These are phyloP conservation scores for Helotiales sp. DNA, from an alignment of 2,329 filamentous ascomycete species.

Conservation along the genomic window DNA sequence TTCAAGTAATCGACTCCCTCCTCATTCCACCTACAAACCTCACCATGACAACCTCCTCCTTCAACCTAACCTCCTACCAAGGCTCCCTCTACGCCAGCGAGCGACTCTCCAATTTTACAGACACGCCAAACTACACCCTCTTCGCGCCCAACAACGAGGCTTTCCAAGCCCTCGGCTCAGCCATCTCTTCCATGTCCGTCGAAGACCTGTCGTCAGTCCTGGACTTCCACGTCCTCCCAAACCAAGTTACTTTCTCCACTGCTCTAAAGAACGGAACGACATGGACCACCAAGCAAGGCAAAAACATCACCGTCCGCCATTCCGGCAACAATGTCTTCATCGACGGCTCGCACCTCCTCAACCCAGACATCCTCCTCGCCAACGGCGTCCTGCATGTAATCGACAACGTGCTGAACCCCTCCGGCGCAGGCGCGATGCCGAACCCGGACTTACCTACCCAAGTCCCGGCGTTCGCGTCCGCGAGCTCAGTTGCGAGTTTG, in stretches of 20 bases:
- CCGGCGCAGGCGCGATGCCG: constrained; percentile 44
- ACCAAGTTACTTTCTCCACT: constrained; percentile 40
- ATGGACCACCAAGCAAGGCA: constrained; percentile 39
- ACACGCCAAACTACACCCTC: constrained; percentile 57
- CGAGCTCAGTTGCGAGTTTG: constrained; percentile 30
- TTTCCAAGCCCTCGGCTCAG: constrained; percentile 45
- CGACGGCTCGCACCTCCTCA: constrained; percentile 47
- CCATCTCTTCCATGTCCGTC: constrained; percentile 40
- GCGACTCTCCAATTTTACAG: constrained; percentile 45
- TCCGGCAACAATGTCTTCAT: constrained; percentile 48
- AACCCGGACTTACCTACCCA: constrained; percentile 47
- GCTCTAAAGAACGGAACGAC: constrained; percentile 42
- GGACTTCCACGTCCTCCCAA: constrained; percentile 44
- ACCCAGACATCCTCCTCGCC: constrained; percentile 43
- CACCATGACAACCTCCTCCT: constrained; percentile 45
- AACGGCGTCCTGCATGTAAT: constrained; percentile 47
- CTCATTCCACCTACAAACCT: constrained; percentile 53
- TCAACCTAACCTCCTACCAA: constrained; percentile 47
- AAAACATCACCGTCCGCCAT: constrained; percentile 45
- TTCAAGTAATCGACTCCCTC: constrained; percentile 59
- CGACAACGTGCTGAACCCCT: constrained; percentile 53
- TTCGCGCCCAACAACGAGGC: constrained; percentile 45
- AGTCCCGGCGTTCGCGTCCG: constrained; percentile 43
- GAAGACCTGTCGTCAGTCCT: constrained; percentile 42
- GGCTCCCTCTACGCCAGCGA: constrained; percentile 44